These are phyloP conservation scores for Penicillium longicatenatum DNA, from an alignment of 495 filamentous ascomycete genomes.

Conservation along the genomic window DNA sequence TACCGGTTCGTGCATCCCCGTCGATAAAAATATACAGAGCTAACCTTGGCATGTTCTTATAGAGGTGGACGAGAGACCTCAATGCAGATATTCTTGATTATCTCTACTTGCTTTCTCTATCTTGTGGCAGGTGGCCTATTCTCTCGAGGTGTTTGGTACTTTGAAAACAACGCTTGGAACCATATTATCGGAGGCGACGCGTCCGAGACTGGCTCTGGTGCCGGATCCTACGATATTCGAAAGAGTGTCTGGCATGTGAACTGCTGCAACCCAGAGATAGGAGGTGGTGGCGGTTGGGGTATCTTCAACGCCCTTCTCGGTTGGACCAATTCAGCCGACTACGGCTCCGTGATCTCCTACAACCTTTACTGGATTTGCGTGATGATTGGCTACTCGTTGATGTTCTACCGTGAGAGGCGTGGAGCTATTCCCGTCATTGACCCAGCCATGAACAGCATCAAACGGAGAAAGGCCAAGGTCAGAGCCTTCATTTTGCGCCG, in stretches of 20 bases:
- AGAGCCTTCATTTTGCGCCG: slow-evolving; percentile 28
- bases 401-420: slow-evolving; percentile 29
- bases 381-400: slow-evolving; percentile 26
- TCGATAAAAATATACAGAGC: neutral
- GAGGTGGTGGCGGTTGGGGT: slow-evolving; percentile 83
- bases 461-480: slow-evolving; percentile 16
- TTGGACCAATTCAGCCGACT: slow-evolving; percentile 88
- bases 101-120: slow-evolving; percentile 82
- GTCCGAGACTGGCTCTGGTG: slow-evolving; percentile 70
- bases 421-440: slow-evolving; percentile 28
- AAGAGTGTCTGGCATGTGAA: slow-evolving; percentile 92
- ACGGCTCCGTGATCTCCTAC: slow-evolving; percentile 78
- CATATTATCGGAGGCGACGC: slow-evolving; percentile 70
- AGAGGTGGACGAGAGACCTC: slow-evolving; percentile 65
- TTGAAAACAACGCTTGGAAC: slow-evolving; percentile 68
- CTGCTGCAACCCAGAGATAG: slow-evolving; percentile 73
- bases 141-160: slow-evolving; percentile 72
- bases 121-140: slow-evolving; percentile 85
- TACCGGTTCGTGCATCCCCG: slow-evolving; percentile 58
- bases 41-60: neutral
- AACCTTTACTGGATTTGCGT: slow-evolving; percentile 77
- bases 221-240: slow-evolving; percentile 86
- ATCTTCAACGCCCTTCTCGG: slow-evolving; percentile 82
- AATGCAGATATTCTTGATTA: slow-evolving; percentile 76
- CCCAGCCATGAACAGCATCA: slow-evolving; percentile 16